Percentiles rank a stretch among this genome's conserved stretches.
Evolutionary conservation across 306 rosid species (phyloP).

Genomic region (Prosopis cineraria): DNA sequence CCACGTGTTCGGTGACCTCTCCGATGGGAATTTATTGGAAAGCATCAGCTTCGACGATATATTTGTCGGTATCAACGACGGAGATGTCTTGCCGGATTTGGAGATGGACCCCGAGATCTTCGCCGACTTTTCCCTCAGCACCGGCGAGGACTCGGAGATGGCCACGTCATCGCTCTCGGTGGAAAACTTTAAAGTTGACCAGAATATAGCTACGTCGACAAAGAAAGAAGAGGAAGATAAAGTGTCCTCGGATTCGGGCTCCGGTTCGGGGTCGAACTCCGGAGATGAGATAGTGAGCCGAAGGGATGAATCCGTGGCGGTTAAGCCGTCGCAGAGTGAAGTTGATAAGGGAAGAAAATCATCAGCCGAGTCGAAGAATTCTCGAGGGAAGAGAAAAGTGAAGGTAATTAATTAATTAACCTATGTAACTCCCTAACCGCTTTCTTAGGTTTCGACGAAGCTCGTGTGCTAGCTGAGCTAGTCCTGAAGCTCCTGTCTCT

Average conservation of each 20-base stretch:
- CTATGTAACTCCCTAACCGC: background rate
- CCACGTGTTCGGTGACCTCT: slow-evolving; percentile 59
- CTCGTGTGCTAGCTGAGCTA: slow-evolving; percentile 13
- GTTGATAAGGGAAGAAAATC: slow-evolving; percentile 58
- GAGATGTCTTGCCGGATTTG: slow-evolving; percentile 75
- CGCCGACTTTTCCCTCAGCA: slow-evolving; percentile 64
- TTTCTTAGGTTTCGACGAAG: slow-evolving; percentile 16
- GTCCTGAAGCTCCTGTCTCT: slow-evolving; percentile 35
- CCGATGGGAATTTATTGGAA: slow-evolving; percentile 63
- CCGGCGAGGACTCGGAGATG: slow-evolving; percentile 52
- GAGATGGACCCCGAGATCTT: slow-evolving; percentile 85
- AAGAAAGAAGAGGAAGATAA: slow-evolving; percentile 43
- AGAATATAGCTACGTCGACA: background rate
- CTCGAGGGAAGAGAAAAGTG: slow-evolving; percentile 79
- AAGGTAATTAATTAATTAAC: slow-evolving; percentile 51
- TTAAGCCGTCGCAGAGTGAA: slow-evolving; percentile 32
- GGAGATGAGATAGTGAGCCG: slow-evolving; percentile 60
- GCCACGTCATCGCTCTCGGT: slow-evolving; percentile 40
- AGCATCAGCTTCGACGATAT: slow-evolving; percentile 83
- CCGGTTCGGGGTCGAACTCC: slow-evolving; percentile 45
- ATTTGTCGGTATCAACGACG: slow-evolving; percentile 59
- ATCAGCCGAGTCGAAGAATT: slow-evolving; percentile 55
- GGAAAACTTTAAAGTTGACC: slow-evolving; percentile 29
- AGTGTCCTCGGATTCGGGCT: slow-evolving; percentile 27
- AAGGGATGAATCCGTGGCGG: slow-evolving; percentile 41